phyloP scores from a whole-genome alignment of 371 early-diverging fungal genomes.

The Zopfochytrium polystomum region DNA sequence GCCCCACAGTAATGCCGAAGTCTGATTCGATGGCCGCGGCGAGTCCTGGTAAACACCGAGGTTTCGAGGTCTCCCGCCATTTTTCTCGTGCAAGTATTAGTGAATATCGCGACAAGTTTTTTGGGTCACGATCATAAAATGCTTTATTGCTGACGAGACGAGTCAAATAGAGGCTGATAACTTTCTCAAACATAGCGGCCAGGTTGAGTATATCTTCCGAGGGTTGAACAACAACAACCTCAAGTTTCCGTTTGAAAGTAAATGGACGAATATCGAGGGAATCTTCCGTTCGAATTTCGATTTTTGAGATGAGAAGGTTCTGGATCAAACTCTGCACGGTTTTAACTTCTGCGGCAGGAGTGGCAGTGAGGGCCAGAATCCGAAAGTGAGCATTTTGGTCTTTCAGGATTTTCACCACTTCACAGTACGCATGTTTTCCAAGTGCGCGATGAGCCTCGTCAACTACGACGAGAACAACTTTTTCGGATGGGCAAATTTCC shows the following conservation, averaged over 20 bases:
- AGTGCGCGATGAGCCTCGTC: slow-evolving; percentile 93
- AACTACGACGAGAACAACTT: slow-evolving; percentile 67
- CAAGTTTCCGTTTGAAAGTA: slow-evolving; percentile 63
- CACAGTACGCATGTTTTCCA: slow-evolving; percentile 79
- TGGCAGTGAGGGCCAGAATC: slow-evolving; percentile 86
- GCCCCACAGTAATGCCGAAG: slow-evolving; percentile 46
- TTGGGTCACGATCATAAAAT: slow-evolving; percentile 43
- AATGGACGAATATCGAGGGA: slow-evolving; percentile 77
- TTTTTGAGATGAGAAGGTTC: slow-evolving; percentile 71
- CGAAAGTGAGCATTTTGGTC: slow-evolving; percentile 58
- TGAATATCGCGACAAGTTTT: slow-evolving; percentile 43
- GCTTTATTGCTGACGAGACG: slow-evolving; percentile 50
- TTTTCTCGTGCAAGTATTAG: slow-evolving; percentile 47
- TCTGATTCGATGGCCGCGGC: slow-evolving; percentile 34
- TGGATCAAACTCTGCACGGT: slow-evolving; percentile 76
- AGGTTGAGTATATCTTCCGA: slow-evolving; percentile 59
- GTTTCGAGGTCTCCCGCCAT: slow-evolving; percentile 28
- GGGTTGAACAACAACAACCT: slow-evolving; percentile 63
- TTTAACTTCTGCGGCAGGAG: slow-evolving; percentile 70
- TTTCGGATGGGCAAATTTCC: slow-evolving; percentile 35
- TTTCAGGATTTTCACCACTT: slow-evolving; percentile 61
- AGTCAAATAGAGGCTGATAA: slow-evolving; percentile 46
- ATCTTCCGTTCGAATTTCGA: slow-evolving; percentile 88
- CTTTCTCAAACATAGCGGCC: slow-evolving; percentile 32
- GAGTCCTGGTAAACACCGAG: not conserved